phyloP scores from a whole-genome alignment of 140 eudicot species.

The Bidens hawaiensis region DNA sequence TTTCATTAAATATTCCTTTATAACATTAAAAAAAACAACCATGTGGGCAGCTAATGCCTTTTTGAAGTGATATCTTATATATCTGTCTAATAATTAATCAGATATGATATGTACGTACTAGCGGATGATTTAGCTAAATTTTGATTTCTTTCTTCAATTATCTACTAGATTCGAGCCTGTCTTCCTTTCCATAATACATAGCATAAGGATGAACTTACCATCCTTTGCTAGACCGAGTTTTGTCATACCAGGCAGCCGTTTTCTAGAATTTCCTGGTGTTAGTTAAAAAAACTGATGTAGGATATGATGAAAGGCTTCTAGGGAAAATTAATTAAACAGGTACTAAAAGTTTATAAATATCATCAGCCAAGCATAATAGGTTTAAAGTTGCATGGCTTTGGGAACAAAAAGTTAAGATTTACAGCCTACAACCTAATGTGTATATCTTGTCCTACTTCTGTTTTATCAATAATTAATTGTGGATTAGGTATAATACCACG shows the following conservation, averaged over 20 bases:
- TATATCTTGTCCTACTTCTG: neutral
- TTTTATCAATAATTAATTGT: slow-evolving; percentile 9
- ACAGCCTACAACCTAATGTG: neutral
- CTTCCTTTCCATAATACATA: neutral
- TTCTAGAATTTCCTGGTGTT: neutral
- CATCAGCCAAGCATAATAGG: neutral
- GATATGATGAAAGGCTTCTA: neutral
- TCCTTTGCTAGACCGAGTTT: neutral
- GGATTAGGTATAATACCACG: slow-evolving; percentile 29
- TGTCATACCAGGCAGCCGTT: neutral
- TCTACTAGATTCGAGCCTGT: neutral
- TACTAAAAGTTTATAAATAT: neutral
- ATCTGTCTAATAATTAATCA: too few species aligned
- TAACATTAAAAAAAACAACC: too few species aligned
- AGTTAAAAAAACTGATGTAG: neutral
- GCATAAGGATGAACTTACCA: neutral
- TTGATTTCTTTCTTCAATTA: neutral
- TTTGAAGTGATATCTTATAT: too few species aligned
- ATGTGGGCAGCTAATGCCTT: neutral
- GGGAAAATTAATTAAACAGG: neutral
- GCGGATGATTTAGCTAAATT: neutral
- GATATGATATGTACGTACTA: neutral
- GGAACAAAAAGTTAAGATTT: neutral
- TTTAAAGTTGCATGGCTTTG: neutral
- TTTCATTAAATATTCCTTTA: too few species aligned